These are phyloP conservation scores for Leonotis leonurus DNA, from an alignment of 257 asterid species.

Conservation along the genomic window DNA sequence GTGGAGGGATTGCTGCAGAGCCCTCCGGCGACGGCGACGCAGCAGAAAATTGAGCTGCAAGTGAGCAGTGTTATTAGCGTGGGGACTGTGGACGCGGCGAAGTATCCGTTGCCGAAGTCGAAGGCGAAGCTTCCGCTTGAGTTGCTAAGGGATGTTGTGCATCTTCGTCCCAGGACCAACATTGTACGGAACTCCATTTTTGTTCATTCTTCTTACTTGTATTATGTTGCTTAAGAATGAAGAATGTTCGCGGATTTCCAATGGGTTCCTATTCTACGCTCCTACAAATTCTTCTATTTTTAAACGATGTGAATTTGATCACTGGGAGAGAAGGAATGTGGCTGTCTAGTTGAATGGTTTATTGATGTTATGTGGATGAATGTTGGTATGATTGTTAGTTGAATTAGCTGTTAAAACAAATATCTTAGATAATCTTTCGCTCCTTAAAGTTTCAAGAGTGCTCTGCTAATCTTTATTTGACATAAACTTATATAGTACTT, in stretches of 20 bases:
- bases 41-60: conserved; percentile 69
- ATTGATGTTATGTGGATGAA: no score
- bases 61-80: conserved; percentile 59
- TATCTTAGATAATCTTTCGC: no score
- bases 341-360: neutral
- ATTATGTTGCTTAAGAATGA: neutral
- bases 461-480: neutral
- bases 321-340: neutral
- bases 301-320: neutral
- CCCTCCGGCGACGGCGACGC: conserved; percentile 67
- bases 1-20: conserved; percentile 59
- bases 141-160: conserved; percentile 66
- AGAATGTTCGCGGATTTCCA: neutral
- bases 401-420: no score
- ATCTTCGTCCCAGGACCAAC: conserved; percentile 85
- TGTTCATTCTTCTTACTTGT: neutral
- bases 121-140: conserved; percentile 73
- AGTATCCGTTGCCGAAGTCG: conserved; percentile 68
- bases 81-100: conserved; percentile 78
- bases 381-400: no score
- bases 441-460: neutral
- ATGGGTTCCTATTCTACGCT: neutral
- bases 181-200: conserved; percentile 35
- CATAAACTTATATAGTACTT: neutral
- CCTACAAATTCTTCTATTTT: neutral